Evolutionary conservation across 2,329 filamentous ascomycete species (phyloP).

Genomic region (Aureobasidium uvarum): DNA sequence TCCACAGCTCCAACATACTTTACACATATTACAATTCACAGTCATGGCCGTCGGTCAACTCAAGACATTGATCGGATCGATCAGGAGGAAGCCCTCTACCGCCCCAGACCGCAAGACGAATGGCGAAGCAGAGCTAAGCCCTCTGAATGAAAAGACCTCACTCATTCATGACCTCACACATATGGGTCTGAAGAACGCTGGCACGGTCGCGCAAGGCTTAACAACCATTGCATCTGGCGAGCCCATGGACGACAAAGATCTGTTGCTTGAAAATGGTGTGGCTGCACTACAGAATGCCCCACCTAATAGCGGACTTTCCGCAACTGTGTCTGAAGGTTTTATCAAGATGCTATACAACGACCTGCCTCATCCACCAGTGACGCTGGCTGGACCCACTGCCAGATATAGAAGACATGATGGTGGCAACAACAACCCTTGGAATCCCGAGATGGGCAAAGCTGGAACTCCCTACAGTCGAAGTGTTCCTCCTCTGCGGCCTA

Average conservation of each 20-base stretch:
- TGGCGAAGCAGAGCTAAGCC: conserved; percentile 36
- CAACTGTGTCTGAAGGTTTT: conserved; percentile 51
- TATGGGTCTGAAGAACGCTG: conserved; percentile 42
- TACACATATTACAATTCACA: not conserved
- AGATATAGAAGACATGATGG: conserved; percentile 49
- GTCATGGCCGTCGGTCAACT: conserved; percentile 39
- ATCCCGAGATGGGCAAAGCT: conserved; percentile 54
- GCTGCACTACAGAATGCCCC: conserved; percentile 54
- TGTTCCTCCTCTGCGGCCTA: conserved; percentile 49
- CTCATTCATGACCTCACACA: conserved; percentile 44
- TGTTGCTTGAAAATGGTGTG: conserved; percentile 53
- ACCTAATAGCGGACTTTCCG: conserved; percentile 50
- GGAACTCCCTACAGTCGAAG: conserved; percentile 49
- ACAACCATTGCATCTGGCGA: conserved; percentile 47
- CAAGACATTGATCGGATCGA: conserved; percentile 46
- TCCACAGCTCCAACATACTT: not conserved
- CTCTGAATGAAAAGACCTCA: conserved; percentile 42
- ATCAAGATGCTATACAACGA: conserved; percentile 55
- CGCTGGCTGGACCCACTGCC: conserved; percentile 48
- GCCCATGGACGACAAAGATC: conserved; percentile 49
- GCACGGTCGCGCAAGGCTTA: conserved; percentile 44
- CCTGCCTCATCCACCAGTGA: conserved; percentile 52
- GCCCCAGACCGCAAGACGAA: conserved; percentile 51
- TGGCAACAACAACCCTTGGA: conserved; percentile 50
- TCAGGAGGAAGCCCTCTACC: conserved; percentile 48